Evolutionary conservation across 768 basidiomycete genomes (phyloP), one percentile per base, ranked within the genome.

Genomic region (Lactarius pseudohatsudake): DNA sequence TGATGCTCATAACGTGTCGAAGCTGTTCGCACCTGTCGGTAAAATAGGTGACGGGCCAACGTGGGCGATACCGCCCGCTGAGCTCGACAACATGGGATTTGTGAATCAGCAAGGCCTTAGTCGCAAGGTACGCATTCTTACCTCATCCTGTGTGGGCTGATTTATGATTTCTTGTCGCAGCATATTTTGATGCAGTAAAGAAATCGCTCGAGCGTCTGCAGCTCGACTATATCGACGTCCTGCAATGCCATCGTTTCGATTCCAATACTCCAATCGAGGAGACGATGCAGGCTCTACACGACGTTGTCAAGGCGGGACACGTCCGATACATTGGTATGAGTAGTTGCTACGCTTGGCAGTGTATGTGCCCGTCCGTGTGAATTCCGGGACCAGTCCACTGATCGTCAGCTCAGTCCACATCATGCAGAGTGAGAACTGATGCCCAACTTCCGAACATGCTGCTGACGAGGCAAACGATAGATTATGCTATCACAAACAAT

Each of bases 111-210:
- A 66, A 45, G 79, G 78, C 6, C 71, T 78, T 1, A 74, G 72
- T 36, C 75, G 81, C 56, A 81, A 78, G 74, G 76, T 77, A 20
- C 15, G 59, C 41, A 22, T 10, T 41, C 45, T 6, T 7, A 20
- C 15, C 28, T 56, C 57, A 40, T 58, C 59, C 26, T 7, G 5
- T 34, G 18, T 50, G 11, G 3, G 13, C 20, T n/a, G 26, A 36
- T 55, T 57, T 41, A 2, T 69, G 61, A 65, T 9, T 15, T 43
- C 47, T 53, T 16, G 5, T 26, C 20, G 3, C 56, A 91, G 86
- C 85, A 87, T 71, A 91, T 92, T 92, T 93, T 69, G 88, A 87
- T 36, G 78, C 85, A 0, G 83, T 89, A 38, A 86, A 87, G 71
- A 76, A 78, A 20, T 85, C 85, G 53, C 75, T 92, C 66, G 76